Base-by-base conservation (phyloP, 306 rosid species). In the Bauhinia variegata region DNA sequence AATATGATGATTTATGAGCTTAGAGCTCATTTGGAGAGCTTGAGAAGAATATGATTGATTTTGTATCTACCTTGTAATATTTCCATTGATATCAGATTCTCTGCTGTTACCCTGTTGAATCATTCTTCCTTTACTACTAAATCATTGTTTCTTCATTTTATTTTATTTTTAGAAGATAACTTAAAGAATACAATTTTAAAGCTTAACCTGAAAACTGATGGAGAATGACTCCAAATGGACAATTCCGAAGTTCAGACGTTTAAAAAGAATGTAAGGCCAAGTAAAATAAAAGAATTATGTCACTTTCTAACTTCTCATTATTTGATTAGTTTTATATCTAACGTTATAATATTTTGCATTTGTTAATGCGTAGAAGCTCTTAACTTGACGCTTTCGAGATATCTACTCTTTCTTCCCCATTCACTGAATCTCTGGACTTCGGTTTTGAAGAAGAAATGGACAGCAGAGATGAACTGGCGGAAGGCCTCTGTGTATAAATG, bases 161-260 rank as follows among this genome's bases (percentile, higher is more conserved):
- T 23, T 56, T 52, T 68, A 71, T 55, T 52, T 68, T 75, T 55
- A 12, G 39, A 31, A 30, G 72, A 51, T 64, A 43, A 14, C 70
- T 30, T 80, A 16, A 39, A 61, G 62, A 41, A 68, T 63, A 55
- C 7, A 58, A 49, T 52, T 30, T 61, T 56, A 14, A 51, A 48
- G 72, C 70, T 57, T 59, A 54, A 39, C 46, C n/a, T 71, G 78
- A 67, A 74, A 54, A 42, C 43, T 54, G 47, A 6, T n/a, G 52
- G 53, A 72, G 75, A 32, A 70, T 9, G 73, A 80, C 71, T 72
- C 79, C 79, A 81, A 68, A 68, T 68, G 77, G 77, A 41, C 36
- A 48, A 28, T 71, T 7, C 62, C 4, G n/a, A 11, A 36, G 12
- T 50, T 70, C 34, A 16, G 42, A 37, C 31, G 23, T n/a, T 72